A percentile compares a stretch with the other conserved stretches of the same genome.
Conservation (phyloP, 2,329 filamentous ascomycete species). For the Diaporthe caulivora region DNA sequence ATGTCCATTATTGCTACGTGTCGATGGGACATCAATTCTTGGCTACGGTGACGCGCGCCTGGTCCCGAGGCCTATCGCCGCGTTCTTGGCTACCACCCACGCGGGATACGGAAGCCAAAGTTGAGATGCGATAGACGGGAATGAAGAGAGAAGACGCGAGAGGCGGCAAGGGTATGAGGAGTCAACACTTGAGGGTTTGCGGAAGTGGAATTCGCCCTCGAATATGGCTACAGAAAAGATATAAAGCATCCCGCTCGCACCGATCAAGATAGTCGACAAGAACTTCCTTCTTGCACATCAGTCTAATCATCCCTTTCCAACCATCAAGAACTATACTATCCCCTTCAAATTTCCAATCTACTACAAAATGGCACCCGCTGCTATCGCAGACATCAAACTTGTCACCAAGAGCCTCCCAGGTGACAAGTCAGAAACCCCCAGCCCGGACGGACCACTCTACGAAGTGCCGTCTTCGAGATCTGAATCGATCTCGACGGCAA, state of each 20-base stretch:
- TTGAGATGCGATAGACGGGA: background rate
- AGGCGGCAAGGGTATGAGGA: too few relatives aligned
- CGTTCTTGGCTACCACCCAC: background rate
- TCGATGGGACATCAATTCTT: background rate
- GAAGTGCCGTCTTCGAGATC: background rate
- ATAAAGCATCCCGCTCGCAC: background rate
- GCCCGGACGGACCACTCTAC: conserved; percentile 34
- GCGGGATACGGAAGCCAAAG: background rate
- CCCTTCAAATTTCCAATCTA: background rate
- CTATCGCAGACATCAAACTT: conserved; percentile 16
- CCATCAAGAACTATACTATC: background rate
- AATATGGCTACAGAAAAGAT: background rate
- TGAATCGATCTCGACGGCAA: conserved; percentile 22
- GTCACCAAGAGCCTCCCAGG: conserved; percentile 18
- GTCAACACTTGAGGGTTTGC: too few relatives aligned
- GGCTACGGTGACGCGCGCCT: background rate
- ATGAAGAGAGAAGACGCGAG: background rate
- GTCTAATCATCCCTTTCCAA: background rate
- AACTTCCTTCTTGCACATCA: background rate
- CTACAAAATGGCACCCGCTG: conserved; percentile 19
- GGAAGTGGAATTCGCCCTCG: background rate
- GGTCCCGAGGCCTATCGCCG: background rate
- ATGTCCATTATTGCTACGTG: background rate
- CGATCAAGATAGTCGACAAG: background rate
- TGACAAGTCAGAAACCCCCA: conserved; percentile 36